phyloP scores from a whole-genome alignment of 2,329 filamentous ascomycete genomes.

The Ascocoryne sarcoides region DNA sequence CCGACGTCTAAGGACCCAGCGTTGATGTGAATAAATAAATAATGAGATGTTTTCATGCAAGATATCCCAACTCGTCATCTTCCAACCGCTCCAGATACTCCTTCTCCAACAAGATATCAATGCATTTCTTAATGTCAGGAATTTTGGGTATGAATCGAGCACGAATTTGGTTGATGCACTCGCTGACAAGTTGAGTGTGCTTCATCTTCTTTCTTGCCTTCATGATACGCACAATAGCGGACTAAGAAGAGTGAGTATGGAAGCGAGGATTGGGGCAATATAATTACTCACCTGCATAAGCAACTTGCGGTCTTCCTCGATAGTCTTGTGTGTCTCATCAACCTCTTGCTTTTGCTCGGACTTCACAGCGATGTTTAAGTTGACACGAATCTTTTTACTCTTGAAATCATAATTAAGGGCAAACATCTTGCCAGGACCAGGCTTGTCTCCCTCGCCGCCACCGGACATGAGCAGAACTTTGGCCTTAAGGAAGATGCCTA shows the following conservation, averaged over 20 bases:
- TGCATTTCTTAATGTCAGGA: constrained; percentile 97
- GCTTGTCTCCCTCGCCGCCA: constrained; percentile 56
- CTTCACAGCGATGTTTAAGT: constrained; percentile 90
- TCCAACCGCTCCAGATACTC: constrained; percentile 96
- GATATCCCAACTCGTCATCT: constrained; percentile 87
- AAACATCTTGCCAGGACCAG: constrained; percentile 70
- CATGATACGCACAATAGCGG: constrained; percentile 98
- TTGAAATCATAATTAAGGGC: constrained; percentile 91
- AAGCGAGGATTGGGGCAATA: background rate
- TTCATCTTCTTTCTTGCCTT: constrained; percentile 99
- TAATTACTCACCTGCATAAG: constrained; percentile 74
- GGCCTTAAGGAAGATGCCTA: constrained; percentile 83
- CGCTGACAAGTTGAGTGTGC: constrained; percentile 85
- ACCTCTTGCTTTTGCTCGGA: constrained; percentile 94
- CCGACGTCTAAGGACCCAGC: no score
- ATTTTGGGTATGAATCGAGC: constrained; percentile 89
- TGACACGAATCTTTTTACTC: constrained; percentile 96
- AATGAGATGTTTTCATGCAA: constrained; percentile 71
- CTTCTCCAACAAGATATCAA: constrained; percentile 97
- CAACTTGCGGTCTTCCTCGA: constrained; percentile 95
- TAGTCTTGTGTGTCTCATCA: constrained; percentile 97
- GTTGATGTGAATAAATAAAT: no score
- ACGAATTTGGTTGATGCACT: constrained; percentile 93
- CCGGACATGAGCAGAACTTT: constrained; percentile 72
- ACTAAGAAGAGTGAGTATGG: constrained; percentile 47